Percentiles rank a stretch among this genome's conserved stretches.
These are phyloP conservation scores for Lentinula lateritia DNA, from an alignment of 768 basidiomycete genomes.

Conservation along the genomic window DNA sequence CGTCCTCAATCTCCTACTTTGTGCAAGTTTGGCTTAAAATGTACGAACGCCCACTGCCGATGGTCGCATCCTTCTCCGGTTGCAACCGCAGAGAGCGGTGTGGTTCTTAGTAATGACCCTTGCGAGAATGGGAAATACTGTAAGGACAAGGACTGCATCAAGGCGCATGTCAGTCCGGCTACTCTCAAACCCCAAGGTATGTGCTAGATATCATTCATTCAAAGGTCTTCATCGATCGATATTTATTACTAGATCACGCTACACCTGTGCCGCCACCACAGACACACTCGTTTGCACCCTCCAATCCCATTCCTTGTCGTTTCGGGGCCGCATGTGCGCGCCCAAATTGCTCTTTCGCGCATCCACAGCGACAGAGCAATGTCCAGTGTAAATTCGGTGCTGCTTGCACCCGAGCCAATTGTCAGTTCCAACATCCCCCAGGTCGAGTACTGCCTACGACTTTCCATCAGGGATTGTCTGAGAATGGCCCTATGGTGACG, in stretches of 20 bases:
- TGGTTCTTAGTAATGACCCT: slow-evolving; percentile 90
- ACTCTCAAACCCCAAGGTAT: slow-evolving; percentile 61
- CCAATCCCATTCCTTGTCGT: slow-evolving; percentile 45
- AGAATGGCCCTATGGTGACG: slow-evolving; percentile 54
- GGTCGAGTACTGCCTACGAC: slow-evolving; percentile 73
- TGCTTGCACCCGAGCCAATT: slow-evolving; percentile 79
- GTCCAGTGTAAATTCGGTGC: slow-evolving; percentile 77
- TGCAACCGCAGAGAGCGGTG: slow-evolving; percentile 89
- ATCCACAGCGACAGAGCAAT: slow-evolving; percentile 43
- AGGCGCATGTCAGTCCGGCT: slow-evolving; percentile 87
- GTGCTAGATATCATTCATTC: slow-evolving; percentile 11
- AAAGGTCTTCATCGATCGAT: neutral
- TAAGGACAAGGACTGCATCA: slow-evolving; percentile 90
- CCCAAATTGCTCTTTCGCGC: slow-evolving; percentile 61
- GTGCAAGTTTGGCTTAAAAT: slow-evolving; percentile 91
- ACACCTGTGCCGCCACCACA: slow-evolving; percentile 23
- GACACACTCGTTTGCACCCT: slow-evolving; percentile 23
- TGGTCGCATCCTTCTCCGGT: slow-evolving; percentile 97
- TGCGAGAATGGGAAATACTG: slow-evolving; percentile 89
- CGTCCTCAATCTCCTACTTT: slow-evolving; percentile 84
- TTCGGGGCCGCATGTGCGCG: slow-evolving; percentile 72
- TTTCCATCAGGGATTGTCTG: slow-evolving; percentile 75
- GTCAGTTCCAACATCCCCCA: slow-evolving; percentile 89
- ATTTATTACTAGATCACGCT: slow-evolving; percentile 18
- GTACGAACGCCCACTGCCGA: slow-evolving; percentile 83